Percentiles rank a stretch among this genome's conserved stretches.
These are phyloP conservation scores for Heterobasidion annosum DNA, from an alignment of 1,284 basidiomycete species.

Conservation along the genomic window DNA sequence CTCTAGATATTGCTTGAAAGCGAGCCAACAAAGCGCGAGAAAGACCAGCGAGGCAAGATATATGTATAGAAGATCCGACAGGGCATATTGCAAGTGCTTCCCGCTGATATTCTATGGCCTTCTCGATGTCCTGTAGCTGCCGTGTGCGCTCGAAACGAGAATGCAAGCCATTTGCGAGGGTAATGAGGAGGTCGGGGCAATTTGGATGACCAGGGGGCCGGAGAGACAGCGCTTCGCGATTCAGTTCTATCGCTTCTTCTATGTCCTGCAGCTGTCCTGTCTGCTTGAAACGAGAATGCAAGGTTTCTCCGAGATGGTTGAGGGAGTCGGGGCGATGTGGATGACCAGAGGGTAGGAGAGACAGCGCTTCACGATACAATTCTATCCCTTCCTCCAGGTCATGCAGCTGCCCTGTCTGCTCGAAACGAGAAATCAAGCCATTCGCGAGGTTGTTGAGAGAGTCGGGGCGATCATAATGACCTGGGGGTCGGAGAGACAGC, in stretches of 20 bases:
- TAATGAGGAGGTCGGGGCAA: slow-evolving; percentile 14
- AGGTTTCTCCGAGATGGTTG: neutral
- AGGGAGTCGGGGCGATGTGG: neutral
- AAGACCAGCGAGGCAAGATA: neutral
- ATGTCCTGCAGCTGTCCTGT: neutral
- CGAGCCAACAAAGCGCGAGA: too few relatives aligned
- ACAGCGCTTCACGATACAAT: slow-evolving; percentile 14
- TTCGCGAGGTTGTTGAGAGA: neutral
- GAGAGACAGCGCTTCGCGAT: neutral
- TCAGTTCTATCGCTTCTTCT: neutral
- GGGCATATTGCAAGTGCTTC: neutral
- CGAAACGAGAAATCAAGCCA: slow-evolving; percentile 9
- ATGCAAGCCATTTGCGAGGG: slow-evolving; percentile 18
- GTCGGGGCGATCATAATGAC: too few relatives aligned
- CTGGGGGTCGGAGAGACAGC: too few relatives aligned
- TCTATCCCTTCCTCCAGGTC: slow-evolving; percentile 22
- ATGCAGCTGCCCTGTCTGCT: slow-evolving; percentile 11
- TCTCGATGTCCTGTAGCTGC: slow-evolving; percentile 20
- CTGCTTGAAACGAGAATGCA: neutral
- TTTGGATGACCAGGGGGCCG: neutral
- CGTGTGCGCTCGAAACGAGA: slow-evolving; percentile 17
- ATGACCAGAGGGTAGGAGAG: slow-evolving; percentile 14
- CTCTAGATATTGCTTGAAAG: too few relatives aligned
- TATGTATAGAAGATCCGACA: neutral
- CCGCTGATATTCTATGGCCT: neutral